Evolutionary conservation across 805 yeast species (phyloP), one percentile per base, ranked within the genome.

Genomic region (Alloascoidea hylecoeti): DNA sequence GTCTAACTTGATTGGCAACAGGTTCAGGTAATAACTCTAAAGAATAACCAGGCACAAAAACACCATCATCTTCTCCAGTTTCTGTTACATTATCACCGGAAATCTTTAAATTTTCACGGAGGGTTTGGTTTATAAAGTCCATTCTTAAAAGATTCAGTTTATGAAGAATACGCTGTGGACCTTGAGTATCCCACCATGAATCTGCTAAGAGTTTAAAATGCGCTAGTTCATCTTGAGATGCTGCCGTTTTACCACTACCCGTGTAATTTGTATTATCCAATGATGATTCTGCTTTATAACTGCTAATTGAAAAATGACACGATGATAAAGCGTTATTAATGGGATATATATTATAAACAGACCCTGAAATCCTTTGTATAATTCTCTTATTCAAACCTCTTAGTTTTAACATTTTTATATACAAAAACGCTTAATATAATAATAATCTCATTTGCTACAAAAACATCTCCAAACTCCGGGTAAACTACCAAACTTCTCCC

Each of bases 151-250:
- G 63, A 54, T 92, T 92, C 98, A 92, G 89, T 58, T 86, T 82
- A 58, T 92, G 97, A 34, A 92, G 67, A 39, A 92, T 83, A 32
- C 98, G 63, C 53, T 92, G 97, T 1, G 96, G 80, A 0, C 98
- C 98, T 45, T 76, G 60, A 12, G 82, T 75, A 49, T 92, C 95
- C 98, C 99, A 92, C 99, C 99, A 92, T n/a, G 84, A 58, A n/a
- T 79, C 65, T 1, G 99, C 98, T 35, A 92, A 64, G 23, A 78
- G 72, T 47, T 82, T 75, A 58, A 92, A 92, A 56, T 92, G 97
- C 5, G 68, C 58, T 55, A 78, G 64, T 52, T 89, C 97, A 4
- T 75, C 73, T 4, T 59, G 60, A 0, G 75, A 67, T 3, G 75
- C 66, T 3, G 70, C 42, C 0, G 68, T 53, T 17, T 16, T 13